A percentile compares a stretch with the other conserved stretches of the same genome.
These are phyloP conservation scores for Ceratobasidium sp. DNA, from an alignment of 1,284 basidiomycete species.

Conservation along the genomic window DNA sequence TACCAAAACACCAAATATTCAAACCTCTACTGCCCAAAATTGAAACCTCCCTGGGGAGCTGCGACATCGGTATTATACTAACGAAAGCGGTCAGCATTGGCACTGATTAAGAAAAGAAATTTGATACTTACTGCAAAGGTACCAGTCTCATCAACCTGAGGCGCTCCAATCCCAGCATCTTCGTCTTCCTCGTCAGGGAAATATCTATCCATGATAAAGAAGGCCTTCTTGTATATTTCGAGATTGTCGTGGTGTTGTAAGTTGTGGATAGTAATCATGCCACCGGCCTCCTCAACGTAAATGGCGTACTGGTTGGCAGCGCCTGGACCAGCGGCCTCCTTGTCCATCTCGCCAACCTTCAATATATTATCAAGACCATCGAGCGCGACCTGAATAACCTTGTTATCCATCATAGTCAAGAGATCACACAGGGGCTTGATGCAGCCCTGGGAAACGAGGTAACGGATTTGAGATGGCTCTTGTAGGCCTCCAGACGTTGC, in stretches of 20 bases:
- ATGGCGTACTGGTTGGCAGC: slow-evolving; percentile 94
- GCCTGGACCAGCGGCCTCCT: slow-evolving; percentile 84
- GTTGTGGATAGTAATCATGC: slow-evolving; percentile 99
- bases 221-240: slow-evolving; percentile 99
- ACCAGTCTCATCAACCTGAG: slow-evolving; percentile 89
- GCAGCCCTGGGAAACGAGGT: slow-evolving; percentile 97
- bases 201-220: slow-evolving; percentile 99
- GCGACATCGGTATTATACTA: slow-evolving; percentile 85
- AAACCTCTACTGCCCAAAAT: slow-evolving; percentile 69
- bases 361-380: slow-evolving; percentile 99
- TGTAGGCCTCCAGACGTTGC: slow-evolving; percentile 98
- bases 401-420: slow-evolving; percentile 98
- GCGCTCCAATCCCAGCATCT: slow-evolving; percentile 79
- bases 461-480: slow-evolving; percentile 97
- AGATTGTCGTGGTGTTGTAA: slow-evolving; percentile 99
- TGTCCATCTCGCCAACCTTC: slow-evolving; percentile 98
- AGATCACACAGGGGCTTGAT: slow-evolving; percentile 99
- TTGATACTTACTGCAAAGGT: slow-evolving; percentile 85
- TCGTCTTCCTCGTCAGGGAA: slow-evolving; percentile 90
- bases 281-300: slow-evolving; percentile 97
- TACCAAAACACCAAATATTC: neutral
- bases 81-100: neutral
- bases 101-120: neutral
- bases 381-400: slow-evolving; percentile 98
- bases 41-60: slow-evolving; percentile 95